Percentiles rank a stretch among this genome's conserved stretches.
phyloP scores from a whole-genome alignment of 805 yeast genomes.

The Helenozyma baotianmanensis region DNA sequence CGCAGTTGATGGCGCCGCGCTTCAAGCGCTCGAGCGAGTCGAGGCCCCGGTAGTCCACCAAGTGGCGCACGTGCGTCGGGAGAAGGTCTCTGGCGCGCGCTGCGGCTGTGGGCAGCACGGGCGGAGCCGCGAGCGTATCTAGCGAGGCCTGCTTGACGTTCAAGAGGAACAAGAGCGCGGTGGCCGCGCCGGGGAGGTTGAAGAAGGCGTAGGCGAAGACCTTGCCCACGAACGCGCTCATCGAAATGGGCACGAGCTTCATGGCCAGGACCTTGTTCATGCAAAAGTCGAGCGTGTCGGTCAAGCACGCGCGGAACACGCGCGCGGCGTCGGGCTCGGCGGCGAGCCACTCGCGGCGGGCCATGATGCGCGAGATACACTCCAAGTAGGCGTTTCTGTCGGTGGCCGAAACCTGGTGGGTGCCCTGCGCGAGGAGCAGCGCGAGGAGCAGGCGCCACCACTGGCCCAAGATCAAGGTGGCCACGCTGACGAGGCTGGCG shows the following conservation, averaged over 20 bases:
- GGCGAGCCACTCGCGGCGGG: conserved; percentile 43
- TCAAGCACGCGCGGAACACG: conserved; percentile 33
- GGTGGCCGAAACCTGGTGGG: conserved; percentile 33
- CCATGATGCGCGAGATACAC: conserved; percentile 47
- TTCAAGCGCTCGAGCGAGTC: conserved; percentile 26
- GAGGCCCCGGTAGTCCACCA: conserved; percentile 31
- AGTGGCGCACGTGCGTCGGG: conserved; percentile 26
- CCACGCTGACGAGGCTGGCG: conserved; percentile 29
- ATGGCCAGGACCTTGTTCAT: conserved; percentile 42
- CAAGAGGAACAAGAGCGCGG: conserved; percentile 51
- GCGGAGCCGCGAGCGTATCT: conserved; percentile 17
- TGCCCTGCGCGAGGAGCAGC: conserved; percentile 8
- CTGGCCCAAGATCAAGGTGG: conserved; percentile 31
- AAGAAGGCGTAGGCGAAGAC: conserved; percentile 61
- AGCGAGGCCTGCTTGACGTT: conserved; percentile 49
- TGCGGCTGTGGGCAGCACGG: conserved; percentile 1
- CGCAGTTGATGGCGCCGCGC: conserved; percentile 27
- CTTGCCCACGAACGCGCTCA: conserved; percentile 66
- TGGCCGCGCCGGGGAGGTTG: conserved; percentile 50
- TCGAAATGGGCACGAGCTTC: conserved; percentile 51
- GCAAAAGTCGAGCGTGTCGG: conserved; percentile 51
- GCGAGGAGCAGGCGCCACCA: conserved; percentile 53
- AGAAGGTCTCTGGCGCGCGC: conserved; percentile 13
- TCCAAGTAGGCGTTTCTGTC: conserved; percentile 53
- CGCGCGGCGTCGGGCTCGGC: conserved; percentile 20